A percentile compares a stretch with the other conserved stretches of the same genome.
These are phyloP conservation scores for Leishmania amazonensis DNA, from an alignment of 208 protist species.

Conservation along the genomic window DNA sequence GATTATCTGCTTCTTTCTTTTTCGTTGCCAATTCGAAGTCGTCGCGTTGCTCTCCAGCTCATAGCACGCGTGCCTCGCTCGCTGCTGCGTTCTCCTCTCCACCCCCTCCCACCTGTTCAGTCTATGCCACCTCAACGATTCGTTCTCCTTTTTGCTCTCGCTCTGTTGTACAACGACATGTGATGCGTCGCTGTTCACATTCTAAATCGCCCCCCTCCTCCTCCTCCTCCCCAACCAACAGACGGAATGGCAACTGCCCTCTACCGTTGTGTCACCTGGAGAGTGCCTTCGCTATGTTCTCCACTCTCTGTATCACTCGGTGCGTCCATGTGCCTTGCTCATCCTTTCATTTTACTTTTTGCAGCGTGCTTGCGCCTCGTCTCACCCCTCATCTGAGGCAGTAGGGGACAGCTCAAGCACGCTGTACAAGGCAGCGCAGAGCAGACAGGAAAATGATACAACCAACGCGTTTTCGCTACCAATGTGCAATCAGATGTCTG, in stretches of 20 bases:
- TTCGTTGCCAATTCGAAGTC: background rate
- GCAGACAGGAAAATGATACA: background rate
- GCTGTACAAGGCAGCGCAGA: background rate
- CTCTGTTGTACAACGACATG: background rate
- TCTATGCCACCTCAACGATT: background rate
- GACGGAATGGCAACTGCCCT: background rate
- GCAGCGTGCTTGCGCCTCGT: background rate
- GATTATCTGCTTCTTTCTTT: no score
- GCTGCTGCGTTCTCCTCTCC: background rate
- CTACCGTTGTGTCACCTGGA: background rate
- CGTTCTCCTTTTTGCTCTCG: background rate
- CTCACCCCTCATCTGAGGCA: background rate
- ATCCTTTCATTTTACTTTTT: background rate
- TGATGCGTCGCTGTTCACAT: background rate
- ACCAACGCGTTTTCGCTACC: background rate
- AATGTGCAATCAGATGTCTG: background rate
- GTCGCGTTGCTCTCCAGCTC: background rate
- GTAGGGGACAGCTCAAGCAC: background rate
- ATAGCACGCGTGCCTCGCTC: background rate
- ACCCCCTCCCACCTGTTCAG: background rate
- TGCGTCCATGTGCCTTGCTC: background rate
- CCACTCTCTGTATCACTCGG: background rate
- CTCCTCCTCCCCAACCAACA: no score
- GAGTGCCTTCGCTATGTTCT: background rate
- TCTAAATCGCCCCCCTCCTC: background rate